Evolutionary conservation across 1,284 basidiomycete species (phyloP), one percentile per base, ranked within the genome.

Genomic region (Sutorius eximius): DNA sequence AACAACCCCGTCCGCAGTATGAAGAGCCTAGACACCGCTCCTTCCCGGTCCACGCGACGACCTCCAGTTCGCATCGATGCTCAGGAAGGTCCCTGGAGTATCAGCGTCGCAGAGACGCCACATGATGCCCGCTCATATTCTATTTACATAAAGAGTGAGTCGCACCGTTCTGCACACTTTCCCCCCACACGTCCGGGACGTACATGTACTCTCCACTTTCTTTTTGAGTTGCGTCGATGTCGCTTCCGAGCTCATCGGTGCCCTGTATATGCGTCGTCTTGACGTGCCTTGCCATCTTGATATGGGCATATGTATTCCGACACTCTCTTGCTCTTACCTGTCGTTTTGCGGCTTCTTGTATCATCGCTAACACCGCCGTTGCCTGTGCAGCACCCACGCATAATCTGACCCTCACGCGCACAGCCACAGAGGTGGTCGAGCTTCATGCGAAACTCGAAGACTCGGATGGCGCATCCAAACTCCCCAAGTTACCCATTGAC

Each of bases 341-440:
- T 56, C 55, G 58, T 62, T 59, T 51, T 45, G 47, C 57, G 27
- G 53, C 50, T 48, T 51, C 49, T 52, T 56, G 30, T 45, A 36
- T 52, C 37, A 43, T 65, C 54, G 61, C 66, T 73, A 58, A 73
- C 68, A 41, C 67, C 70, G 65, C 61, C 66, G 64, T 56, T 66
- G 59, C 58, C 58, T 66, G 52, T 58, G 40, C 74, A 89, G 91
- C 91, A 15, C 87, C 91, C 30, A 94, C 89, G 29, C 91, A 93
- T 76, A 91, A 93, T 75, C 78, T 93, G 54, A 94, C 91, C 40
- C 83, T 94, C 56, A 90, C 87, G 16, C 85, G 91, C 57, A 84
- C 85, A 52, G 82, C 82, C 42, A 77, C 79, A 62, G 91, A 94
- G 68, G 80, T 93, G 46, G 75, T 85, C 38, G 89, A 93, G 58